Evolutionary conservation across 805 yeast genomes (phyloP).

Genomic region (Candida coleopterorum): DNA sequence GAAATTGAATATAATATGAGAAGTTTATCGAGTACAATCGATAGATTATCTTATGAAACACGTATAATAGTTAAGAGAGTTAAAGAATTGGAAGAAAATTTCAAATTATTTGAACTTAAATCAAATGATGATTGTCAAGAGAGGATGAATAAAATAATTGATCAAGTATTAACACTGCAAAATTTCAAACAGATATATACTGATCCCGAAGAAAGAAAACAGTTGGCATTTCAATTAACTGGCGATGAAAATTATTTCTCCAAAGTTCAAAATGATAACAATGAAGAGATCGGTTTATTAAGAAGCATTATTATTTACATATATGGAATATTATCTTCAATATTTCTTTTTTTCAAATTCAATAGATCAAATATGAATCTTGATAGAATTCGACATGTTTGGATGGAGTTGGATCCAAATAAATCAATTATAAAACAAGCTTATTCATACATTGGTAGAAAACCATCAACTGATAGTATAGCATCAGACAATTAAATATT

Average conservation of each 20-base stretch:
- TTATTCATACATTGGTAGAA: conserved; percentile 27
- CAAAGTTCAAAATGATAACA: not conserved
- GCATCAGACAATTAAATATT: conserved; percentile 9
- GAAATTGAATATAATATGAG: conserved; percentile 25
- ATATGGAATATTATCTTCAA: conserved; percentile 27
- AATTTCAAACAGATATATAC: conserved; percentile 28
- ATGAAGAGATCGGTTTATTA: conserved; percentile 11
- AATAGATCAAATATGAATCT: conserved; percentile 40
- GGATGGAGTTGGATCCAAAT: conserved; percentile 39
- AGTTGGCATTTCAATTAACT: conserved; percentile 23
- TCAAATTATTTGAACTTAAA: conserved; percentile 23
- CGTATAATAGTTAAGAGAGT: conserved; percentile 36
- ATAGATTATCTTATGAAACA: conserved; percentile 36
- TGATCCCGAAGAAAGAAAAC: conserved; percentile 23
- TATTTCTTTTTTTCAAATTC: conserved; percentile 33
- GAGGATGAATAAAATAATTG: conserved; percentile 23
- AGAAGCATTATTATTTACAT: conserved; percentile 24
- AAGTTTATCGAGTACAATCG: conserved; percentile 30
- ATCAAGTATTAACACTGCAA: conserved; percentile 23
- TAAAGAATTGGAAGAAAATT: conserved; percentile 35
- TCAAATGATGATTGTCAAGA: conserved; percentile 22
- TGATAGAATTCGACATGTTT: conserved; percentile 34
- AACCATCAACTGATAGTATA: conserved; percentile 14
- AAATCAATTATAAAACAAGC: conserved; percentile 32
- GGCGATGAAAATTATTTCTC: conserved; percentile 14